A percentile compares a stretch with the other conserved stretches of the same genome.
phyloP scores from a whole-genome alignment of 805 yeast genomes.

The Starmerella stellata region DNA sequence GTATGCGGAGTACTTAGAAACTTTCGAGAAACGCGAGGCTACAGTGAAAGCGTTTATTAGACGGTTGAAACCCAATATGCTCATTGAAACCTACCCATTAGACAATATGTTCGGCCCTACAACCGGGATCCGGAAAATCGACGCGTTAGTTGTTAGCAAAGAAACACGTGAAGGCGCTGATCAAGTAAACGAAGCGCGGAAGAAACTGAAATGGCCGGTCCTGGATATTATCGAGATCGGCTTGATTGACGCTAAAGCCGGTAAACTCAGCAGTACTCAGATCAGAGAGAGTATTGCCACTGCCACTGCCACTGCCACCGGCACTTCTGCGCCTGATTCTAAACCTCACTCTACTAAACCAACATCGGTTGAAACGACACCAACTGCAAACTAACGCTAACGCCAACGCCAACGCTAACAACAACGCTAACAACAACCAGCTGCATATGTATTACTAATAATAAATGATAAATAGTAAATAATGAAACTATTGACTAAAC shows the following conservation, averaged over 20 bases:
- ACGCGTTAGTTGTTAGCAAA: conserved; percentile 60
- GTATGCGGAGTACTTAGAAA: conserved; percentile 44
- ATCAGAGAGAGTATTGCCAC: conserved; percentile 17
- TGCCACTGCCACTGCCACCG: not conserved
- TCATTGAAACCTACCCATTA: conserved; percentile 40
- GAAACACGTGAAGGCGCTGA: conserved; percentile 67
- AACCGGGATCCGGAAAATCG: conserved; percentile 50
- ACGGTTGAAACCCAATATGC: conserved; percentile 30
- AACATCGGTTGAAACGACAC: no score
- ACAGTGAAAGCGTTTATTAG: conserved; percentile 34
- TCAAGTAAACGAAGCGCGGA: conserved; percentile 48
- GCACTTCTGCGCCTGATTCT: not conserved
- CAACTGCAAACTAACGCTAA: no score
- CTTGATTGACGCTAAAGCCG: conserved; percentile 33
- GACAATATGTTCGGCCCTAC: conserved; percentile 92
- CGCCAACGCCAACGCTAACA: no score
- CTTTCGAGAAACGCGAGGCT: conserved; percentile 34
- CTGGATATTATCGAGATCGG: conserved; percentile 45
- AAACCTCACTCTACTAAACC: no score
- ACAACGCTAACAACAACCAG: no score
- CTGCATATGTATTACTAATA: no score
- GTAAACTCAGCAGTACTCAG: conserved; percentile 74
- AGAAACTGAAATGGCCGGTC: conserved; percentile 33
- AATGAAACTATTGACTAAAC: no score
- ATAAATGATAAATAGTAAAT: no score